phyloP scores from a whole-genome alignment of 305 asterid genomes.

The Andrographis paniculata region DNA sequence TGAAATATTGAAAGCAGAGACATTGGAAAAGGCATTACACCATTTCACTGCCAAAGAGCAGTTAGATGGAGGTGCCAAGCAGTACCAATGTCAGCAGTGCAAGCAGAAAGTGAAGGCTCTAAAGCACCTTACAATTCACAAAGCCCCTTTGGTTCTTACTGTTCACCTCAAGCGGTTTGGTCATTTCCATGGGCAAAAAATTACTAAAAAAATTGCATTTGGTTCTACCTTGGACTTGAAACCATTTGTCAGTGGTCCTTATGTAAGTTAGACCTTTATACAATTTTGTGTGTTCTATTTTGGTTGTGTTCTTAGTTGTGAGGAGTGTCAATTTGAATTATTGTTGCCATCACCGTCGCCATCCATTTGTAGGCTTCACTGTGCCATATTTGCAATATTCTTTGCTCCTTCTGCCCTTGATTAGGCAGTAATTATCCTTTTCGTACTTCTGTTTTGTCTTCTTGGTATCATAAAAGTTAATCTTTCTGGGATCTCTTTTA shows the following conservation, averaged over 20 bases:
- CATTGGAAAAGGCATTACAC: conserved; percentile 55
- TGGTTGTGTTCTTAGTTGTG: neutral
- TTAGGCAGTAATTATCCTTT: neutral
- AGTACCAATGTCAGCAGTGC: conserved; percentile 93
- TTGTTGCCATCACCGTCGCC: too few relatives aligned
- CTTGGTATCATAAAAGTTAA: too few relatives aligned
- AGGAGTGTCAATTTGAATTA: neutral
- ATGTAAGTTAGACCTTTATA: conserved; percentile 43
- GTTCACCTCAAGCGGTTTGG: conserved; percentile 92
- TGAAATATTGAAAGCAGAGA: conserved; percentile 72
- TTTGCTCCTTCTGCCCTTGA: neutral
- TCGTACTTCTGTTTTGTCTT: neutral
- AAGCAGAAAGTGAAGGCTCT: conserved; percentile 88
- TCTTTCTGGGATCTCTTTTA: too few relatives aligned
- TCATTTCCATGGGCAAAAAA: conserved; percentile 57
- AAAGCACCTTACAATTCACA: conserved; percentile 76
- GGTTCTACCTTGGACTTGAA: conserved; percentile 75
- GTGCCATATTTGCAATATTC: neutral
- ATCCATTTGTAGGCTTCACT: neutral
- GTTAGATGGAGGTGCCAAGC: conserved; percentile 88
- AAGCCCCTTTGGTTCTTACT: conserved; percentile 92
- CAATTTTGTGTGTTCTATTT: neutral
- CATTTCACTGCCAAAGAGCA: conserved; percentile 85
- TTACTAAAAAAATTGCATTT: conserved; percentile 55
- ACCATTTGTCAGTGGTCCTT: conserved; percentile 73